Evolutionary conservation across 805 yeast species (phyloP).

Genomic region (Sugiyamaella lignohabitans): DNA sequence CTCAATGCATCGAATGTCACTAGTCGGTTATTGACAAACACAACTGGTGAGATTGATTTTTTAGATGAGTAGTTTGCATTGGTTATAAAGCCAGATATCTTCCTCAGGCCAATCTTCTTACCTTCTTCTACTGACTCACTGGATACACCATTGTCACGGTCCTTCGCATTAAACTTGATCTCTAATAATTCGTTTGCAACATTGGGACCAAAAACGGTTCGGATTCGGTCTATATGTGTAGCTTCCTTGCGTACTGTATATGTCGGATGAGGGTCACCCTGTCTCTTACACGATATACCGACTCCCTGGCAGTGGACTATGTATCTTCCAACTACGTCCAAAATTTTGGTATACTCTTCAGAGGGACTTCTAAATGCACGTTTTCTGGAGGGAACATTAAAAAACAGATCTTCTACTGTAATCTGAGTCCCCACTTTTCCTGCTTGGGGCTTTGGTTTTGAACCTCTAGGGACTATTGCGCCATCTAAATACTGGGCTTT

Average conservation of each 20-base stretch:
- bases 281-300: slow-evolving; percentile 49
- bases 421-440: slow-evolving; percentile 85
- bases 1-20: slow-evolving; percentile 77
- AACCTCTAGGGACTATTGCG: slow-evolving; percentile 41
- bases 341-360: slow-evolving; percentile 70
- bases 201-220: slow-evolving; percentile 62
- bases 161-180: slow-evolving; percentile 35
- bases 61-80: slow-evolving; percentile 66
- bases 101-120: slow-evolving; percentile 44
- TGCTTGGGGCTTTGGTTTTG: slow-evolving; percentile 67
- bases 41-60: slow-evolving; percentile 58
- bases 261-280: slow-evolving; percentile 66
- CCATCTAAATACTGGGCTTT: slow-evolving; percentile 65
- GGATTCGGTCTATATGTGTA: slow-evolving; percentile 57
- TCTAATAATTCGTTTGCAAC: slow-evolving; percentile 62
- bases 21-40: slow-evolving; percentile 80
- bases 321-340: slow-evolving; percentile 80
- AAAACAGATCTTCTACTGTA: slow-evolving; percentile 80
- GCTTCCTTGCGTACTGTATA: slow-evolving; percentile 50
- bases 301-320: slow-evolving; percentile 65
- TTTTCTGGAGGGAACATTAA: slow-evolving; percentile 75
- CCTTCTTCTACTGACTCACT: slow-evolving; percentile 30
- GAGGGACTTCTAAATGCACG: slow-evolving; percentile 47
- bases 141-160: background rate
- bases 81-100: slow-evolving; percentile 56